Evolutionary conservation across 2,329 filamentous ascomycete genomes (phyloP).

Genomic region (Teratosphaeriaceae sp.): DNA sequence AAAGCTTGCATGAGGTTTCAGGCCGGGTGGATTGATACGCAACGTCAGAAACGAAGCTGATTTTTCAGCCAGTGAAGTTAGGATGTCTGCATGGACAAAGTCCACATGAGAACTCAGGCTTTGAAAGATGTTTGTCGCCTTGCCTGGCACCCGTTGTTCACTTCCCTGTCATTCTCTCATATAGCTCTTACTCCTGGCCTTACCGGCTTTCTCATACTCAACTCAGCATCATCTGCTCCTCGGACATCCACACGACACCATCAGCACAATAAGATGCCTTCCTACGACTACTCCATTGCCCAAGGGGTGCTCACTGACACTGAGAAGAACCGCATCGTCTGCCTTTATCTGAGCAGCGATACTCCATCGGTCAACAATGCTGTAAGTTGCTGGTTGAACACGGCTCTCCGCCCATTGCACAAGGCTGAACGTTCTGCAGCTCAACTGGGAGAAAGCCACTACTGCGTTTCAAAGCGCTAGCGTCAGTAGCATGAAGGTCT

Average conservation of each 20-base stretch:
- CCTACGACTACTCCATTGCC: conserved; percentile 5
- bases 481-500: conserved; percentile 20
- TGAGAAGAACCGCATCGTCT: conserved; percentile 26
- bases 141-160: background rate
- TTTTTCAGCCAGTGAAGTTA: no score
- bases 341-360: conserved; percentile 19
- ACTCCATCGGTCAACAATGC: conserved; percentile 6
- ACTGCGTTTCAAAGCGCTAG: conserved; percentile 20
- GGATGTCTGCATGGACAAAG: no score
- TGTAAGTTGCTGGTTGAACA: conserved; percentile 5
- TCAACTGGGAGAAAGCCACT: conserved; percentile 25
- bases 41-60: no score
- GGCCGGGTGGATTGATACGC: no score
- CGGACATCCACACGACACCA: background rate
- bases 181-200: background rate
- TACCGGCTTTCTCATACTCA: background rate
- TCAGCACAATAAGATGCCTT: background rate
- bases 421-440: conserved; percentile 7
- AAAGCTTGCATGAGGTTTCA: no score
- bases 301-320: conserved; percentile 14
- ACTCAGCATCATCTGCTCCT: background rate
- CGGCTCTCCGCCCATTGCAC: background rate
- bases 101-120: no score
- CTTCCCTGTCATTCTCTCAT: background rate
- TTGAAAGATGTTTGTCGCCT: background rate